Conservation (phyloP, 257 asterid species). For the Sherardia arvensis region DNA sequence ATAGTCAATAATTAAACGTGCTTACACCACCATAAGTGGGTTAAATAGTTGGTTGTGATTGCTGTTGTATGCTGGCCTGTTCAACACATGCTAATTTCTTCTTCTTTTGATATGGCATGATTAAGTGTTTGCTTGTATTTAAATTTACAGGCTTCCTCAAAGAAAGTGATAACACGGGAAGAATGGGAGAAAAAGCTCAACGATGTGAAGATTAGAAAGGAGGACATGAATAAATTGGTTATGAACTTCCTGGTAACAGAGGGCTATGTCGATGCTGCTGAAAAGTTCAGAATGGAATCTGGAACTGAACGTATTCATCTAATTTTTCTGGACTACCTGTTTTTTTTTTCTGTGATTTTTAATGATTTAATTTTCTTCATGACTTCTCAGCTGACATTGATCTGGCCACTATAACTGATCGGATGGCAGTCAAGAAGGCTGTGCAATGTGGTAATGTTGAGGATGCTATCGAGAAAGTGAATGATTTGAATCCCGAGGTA, state of each 20-base stretch:
- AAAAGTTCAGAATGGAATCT: slow-evolving; percentile 61
- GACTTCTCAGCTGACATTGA: slow-evolving; percentile 70
- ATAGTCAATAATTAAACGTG: no score
- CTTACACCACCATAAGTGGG: neutral
- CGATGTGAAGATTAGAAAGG: slow-evolving; percentile 49
- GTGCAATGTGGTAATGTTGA: slow-evolving; percentile 80
- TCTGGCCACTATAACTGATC: slow-evolving; percentile 72
- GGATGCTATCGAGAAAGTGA: slow-evolving; percentile 86
- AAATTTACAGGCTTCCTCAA: slow-evolving; percentile 47
- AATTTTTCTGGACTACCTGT: neutral
- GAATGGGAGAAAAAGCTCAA: slow-evolving; percentile 75
- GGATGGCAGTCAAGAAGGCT: slow-evolving; percentile 90
- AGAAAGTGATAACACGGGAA: slow-evolving; percentile 54
- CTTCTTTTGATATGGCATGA: neutral
- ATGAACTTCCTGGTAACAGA: slow-evolving; percentile 80
- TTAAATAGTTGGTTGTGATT: no score
- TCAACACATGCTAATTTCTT: neutral
- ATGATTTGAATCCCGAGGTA: slow-evolving; percentile 93
- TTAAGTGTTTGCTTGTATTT: slow-evolving; percentile 11
- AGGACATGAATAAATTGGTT: slow-evolving; percentile 73
- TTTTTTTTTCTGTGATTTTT: slow-evolving; percentile 2
- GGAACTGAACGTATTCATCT: slow-evolving; percentile 80
- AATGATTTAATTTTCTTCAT: slow-evolving; percentile 36
- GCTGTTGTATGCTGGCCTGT: neutral
- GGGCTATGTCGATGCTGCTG: slow-evolving; percentile 82